Conservation (phyloP, 2,329 filamentous ascomycete genomes). For the Neofusicoccum cordaticola region DNA sequence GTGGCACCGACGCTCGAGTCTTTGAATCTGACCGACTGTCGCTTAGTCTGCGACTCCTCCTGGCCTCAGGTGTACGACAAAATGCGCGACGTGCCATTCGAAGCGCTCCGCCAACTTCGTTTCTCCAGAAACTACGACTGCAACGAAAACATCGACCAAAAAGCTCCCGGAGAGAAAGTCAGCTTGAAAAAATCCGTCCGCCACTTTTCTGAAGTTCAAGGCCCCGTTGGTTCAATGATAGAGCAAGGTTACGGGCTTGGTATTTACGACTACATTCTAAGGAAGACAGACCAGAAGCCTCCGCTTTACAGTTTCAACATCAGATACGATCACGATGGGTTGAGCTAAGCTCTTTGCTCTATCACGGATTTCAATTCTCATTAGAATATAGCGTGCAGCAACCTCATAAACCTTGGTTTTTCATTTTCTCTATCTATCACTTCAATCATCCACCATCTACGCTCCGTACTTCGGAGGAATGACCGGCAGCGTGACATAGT, state of each 20-base stretch:
- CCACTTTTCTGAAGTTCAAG: too few species aligned
- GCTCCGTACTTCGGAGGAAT: conserved; percentile 43
- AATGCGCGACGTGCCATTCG: neutral
- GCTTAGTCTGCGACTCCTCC: too few species aligned
- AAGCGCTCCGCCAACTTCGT: neutral
- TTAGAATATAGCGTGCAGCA: neutral
- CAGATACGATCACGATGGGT: too few species aligned
- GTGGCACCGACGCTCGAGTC: too few species aligned
- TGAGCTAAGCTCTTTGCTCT: neutral
- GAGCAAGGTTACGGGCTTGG: neutral
- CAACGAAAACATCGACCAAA: too few species aligned
- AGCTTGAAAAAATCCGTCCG: too few species aligned
- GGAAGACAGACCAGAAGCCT: neutral
- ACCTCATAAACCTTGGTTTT: too few species aligned
- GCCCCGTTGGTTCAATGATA: too few species aligned
- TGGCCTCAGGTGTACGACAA: neutral
- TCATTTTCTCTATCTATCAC: neutral
- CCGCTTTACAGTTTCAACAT: neutral
- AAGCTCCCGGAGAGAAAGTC: too few species aligned
- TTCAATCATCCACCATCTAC: neutral
- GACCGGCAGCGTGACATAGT: conserved; percentile 54
- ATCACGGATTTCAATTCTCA: neutral
- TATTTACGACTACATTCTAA: neutral
- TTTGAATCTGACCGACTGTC: too few species aligned
- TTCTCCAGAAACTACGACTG: neutral